Evolutionary conservation across 176 grass and related monocot species (phyloP), one percentile per base, ranked within the genome.

Genomic region (Eleusine coracana): DNA sequence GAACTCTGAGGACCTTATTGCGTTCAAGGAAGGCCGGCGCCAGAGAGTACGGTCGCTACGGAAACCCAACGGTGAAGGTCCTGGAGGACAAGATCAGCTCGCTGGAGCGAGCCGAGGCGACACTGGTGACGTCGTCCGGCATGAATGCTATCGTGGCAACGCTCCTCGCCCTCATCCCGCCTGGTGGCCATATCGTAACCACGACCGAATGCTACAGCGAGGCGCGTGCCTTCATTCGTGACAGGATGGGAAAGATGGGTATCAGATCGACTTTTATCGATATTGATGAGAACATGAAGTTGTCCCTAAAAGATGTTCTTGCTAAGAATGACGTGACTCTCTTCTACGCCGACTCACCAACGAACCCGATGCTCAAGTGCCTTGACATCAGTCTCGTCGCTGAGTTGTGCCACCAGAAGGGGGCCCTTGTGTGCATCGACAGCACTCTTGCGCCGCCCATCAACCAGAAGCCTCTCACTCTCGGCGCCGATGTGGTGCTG

Each of bases 121-220:
- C 91, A 0, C 45, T 97, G 7, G 92, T 97, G n/a, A 92, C 91
- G 5, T 88, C 91, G 18, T 97, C 91, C 39, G 91, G 94, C 20
- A 97, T 94, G 94, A 94, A 97, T 68, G 94, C 91, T 39, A 97
- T 92, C 75, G 89, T 97, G 55, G 87, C 89, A 4, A 94, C 87
- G 54, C 84, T 97, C 11, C 80, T 86, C 4, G 52, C 87, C 5
- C 84, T 97, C 11, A 91, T 97, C 38, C 86, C 86, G 40, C 85
- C 86, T 1, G 94, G 88, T 11, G 88, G 92, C 55, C 94, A 97
- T 40, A 83, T 97, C 10, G 58, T 97, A 18, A 90, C 88, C 2
- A 94, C 94, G 0, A 87, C 83, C 17, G 94, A 97, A 34, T 94
- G 92, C 82, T 97, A 97, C 76, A 89, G 94, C 31, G 89, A 97